Evolutionary conservation across 2,329 filamentous ascomycete genomes (phyloP), one percentile per base, ranked within the genome.

Genomic region (Xylariaceae sp.): DNA sequence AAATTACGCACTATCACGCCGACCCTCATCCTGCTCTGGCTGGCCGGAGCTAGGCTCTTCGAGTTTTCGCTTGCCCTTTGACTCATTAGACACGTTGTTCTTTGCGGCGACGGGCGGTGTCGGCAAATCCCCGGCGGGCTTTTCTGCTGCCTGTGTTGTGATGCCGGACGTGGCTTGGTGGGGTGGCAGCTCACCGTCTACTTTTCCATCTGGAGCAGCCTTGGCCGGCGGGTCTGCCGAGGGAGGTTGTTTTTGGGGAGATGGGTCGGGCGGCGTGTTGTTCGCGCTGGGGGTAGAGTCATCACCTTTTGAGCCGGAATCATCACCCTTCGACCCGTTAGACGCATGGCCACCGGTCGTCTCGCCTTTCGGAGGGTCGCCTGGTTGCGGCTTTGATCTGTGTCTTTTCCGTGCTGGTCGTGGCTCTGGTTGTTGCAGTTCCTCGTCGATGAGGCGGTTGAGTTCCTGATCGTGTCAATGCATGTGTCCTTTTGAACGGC

Each of bases 401-500:
- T 32, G 61, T 50, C 5, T 61, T 63, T 9, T 68, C 9, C 57
- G 54, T 3, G 41, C 35, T 1, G 57, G 54, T 9, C 45, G 60
- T 49, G 52, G 55, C 6, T 53, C 8, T 6, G 55, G 19, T 31
- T 55, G 50, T 50, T 68, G 66, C 34, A 76, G 61, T 55, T 73
- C 67, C 53, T 75, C 73, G 35, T 76, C 74, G 40, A 76, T 72
- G 41, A 70, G 64, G 26, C 68, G 72, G 50, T 75, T 75, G 54
- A 76, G 66, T 60, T 76, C 73, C 73, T 75, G 12, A 12, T 4
- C 11, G 3, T 9, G 3, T 60, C 32, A 61, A 46, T 31, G 44
- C 27, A 30, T 27, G 32, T 31, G 1, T 19, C 3, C 7, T 19
- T n/a, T 11, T 29, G 19, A 42, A 8, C 1, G 7, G 1, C 11